A percentile compares a stretch with the other conserved stretches of the same genome.
Conservation (phyloP, 768 basidiomycete genomes). For the Kwoniella heveanensis region DNA sequence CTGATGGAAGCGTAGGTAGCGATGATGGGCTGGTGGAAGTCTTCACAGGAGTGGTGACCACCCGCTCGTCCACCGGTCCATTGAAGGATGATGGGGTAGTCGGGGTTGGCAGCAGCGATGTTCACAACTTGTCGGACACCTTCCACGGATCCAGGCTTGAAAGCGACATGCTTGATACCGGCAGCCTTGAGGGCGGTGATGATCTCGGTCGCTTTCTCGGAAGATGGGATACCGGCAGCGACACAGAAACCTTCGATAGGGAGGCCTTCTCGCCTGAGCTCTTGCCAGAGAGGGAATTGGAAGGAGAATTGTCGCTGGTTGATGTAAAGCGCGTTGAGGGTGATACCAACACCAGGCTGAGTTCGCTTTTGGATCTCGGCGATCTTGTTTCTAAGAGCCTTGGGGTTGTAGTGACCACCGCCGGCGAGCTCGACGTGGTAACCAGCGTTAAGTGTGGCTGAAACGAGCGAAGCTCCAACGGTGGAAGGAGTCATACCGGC, state of each 20-base stretch:
- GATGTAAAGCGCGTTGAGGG: conserved; percentile 94
- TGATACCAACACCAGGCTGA: conserved; percentile 85
- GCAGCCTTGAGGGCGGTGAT: conserved; percentile 76
- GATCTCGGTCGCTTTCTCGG: conserved; percentile 96
- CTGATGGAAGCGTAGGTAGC: conserved; percentile 88
- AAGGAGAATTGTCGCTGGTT: conserved; percentile 96
- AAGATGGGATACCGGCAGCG: conserved; percentile 93
- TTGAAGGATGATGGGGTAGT: conserved; percentile 95
- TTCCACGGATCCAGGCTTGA: conserved; percentile 98
- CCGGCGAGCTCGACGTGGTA: conserved; percentile 97
- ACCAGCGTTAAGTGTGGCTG: conserved; percentile 86
- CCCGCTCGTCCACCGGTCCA: conserved; percentile 99
- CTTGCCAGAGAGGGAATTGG: conserved; percentile 97
- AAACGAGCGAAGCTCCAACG: conserved; percentile 92
- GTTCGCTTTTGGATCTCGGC: conserved; percentile 85
- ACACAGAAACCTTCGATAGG: conserved; percentile 99
- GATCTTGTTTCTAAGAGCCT: conserved; percentile 84
- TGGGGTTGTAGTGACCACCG: conserved; percentile 92
- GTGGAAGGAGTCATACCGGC: conserved; percentile 99
- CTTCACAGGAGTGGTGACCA: conserved; percentile 97
- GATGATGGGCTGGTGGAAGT: conserved; percentile 95
- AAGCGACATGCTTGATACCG: conserved; percentile 93
- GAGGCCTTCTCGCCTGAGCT: conserved; percentile 91
- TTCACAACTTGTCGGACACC: conserved; percentile 96
- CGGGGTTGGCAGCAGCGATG: conserved; percentile 89